A percentile compares a stretch with the other conserved stretches of the same genome.
These are phyloP conservation scores for Leishmania lainsoni DNA, from an alignment of 208 protist species.

Conservation along the genomic window DNA sequence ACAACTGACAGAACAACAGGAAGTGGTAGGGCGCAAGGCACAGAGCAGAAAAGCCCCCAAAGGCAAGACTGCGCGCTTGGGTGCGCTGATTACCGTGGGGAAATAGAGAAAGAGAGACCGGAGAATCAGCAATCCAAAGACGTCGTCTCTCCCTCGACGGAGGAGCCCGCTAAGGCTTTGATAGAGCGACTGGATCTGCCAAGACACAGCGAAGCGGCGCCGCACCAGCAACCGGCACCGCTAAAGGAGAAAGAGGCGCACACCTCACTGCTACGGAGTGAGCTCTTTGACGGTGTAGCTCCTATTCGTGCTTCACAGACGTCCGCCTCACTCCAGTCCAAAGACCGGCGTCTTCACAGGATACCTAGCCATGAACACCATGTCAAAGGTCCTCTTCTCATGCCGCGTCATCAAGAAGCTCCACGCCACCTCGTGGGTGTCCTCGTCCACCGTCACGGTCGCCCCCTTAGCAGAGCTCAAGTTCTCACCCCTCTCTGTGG, in stretches of 20 bases:
- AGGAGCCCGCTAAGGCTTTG: neutral
- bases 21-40: neutral
- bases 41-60: neutral
- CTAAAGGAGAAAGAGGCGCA: neutral
- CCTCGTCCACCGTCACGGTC: slow-evolving; percentile 41
- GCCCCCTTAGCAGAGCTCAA: slow-evolving; percentile 1
- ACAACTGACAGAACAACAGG: neutral
- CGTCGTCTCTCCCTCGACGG: neutral
- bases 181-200: neutral
- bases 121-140: neutral
- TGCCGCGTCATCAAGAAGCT: slow-evolving; percentile 31
- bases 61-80: neutral
- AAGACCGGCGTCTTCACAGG: slow-evolving; percentile 28
- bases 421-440: slow-evolving; percentile 47
- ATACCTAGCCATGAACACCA: slow-evolving; percentile 40
- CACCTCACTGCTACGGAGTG: neutral
- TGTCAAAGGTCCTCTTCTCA: slow-evolving; percentile 36
- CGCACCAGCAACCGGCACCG: neutral
- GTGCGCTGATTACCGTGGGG: neutral
- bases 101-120: neutral
- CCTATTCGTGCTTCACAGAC: neutral
- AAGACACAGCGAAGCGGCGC: neutral
- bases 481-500: neutral
- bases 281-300: neutral
- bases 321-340: slow-evolving; percentile 20